phyloP scores from a whole-genome alignment of 73 alveolate genomes.

The Tetrahymena borealis region DNA sequence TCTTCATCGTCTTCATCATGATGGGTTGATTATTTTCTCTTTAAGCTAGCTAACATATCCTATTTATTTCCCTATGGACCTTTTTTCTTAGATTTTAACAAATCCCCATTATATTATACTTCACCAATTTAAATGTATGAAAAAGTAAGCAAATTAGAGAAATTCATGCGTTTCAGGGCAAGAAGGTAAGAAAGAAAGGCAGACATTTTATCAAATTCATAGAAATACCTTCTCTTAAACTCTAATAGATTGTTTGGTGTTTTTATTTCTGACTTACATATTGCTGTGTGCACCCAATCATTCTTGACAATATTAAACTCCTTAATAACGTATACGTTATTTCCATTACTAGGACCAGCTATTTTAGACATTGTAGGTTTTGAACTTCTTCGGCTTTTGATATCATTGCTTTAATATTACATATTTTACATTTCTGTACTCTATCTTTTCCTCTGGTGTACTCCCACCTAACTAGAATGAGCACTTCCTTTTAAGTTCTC shows the following conservation, averaged over 20 bases:
- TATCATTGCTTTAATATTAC: background rate
- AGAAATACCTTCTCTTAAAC: background rate
- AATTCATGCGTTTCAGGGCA: background rate
- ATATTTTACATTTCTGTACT: too few species aligned
- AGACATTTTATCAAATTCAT: background rate
- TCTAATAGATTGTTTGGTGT: background rate
- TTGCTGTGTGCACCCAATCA: background rate
- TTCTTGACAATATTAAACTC: background rate
- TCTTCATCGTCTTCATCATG: background rate
- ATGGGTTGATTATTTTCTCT: background rate
- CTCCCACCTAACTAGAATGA: background rate
- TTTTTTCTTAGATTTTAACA: background rate
- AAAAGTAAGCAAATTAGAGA: background rate
- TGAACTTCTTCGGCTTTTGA: background rate
- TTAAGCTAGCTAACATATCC: background rate
- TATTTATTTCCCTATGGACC: background rate
- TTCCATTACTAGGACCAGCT: background rate
- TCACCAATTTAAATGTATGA: background rate
- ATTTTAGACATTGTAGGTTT: background rate
- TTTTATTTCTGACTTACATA: background rate
- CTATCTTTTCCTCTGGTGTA: background rate
- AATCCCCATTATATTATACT: background rate
- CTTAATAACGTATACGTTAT: background rate
- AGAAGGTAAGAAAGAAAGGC: background rate
- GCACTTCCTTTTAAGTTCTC: background rate